Conservation (phyloP, 169 alveolate genomes). For the Cryptosporidium viatorum region DNA sequence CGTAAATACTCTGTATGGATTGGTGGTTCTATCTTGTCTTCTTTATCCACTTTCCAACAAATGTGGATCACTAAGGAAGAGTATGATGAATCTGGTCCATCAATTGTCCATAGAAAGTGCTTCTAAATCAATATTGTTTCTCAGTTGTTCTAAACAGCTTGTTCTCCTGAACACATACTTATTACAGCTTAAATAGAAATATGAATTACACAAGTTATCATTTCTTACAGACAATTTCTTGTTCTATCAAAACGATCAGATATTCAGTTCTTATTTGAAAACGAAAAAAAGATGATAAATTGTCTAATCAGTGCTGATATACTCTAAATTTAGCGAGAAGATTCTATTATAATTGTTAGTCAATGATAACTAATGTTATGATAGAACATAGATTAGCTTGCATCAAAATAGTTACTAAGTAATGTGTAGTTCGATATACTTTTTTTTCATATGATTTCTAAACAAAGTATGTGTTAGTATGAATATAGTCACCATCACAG, state of each 20-base stretch:
- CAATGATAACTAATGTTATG: background rate
- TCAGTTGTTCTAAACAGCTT: background rate
- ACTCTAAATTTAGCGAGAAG: background rate
- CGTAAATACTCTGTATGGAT: slow-evolving; percentile 98
- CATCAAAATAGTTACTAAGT: background rate
- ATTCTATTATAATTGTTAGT: background rate
- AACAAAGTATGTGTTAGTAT: background rate
- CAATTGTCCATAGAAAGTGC: slow-evolving; percentile 97
- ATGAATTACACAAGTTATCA: slow-evolving; percentile 29
- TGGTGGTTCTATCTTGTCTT: slow-evolving; percentile 97
- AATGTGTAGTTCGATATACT: background rate
- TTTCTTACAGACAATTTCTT: background rate
- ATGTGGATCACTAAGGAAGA: slow-evolving; percentile 99
- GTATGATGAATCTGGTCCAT: slow-evolving; percentile 98
- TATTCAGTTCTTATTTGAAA: background rate
- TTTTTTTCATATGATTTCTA: background rate
- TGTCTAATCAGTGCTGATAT: background rate
- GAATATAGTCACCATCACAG: background rate
- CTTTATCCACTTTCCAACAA: slow-evolving; percentile 95
- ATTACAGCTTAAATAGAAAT: background rate
- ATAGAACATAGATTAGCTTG: background rate
- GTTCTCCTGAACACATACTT: background rate
- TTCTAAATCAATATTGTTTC: slow-evolving; percentile 81
- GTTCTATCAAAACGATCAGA: background rate
- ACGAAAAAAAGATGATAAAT: background rate